Base-by-base conservation (phyloP, 73 alveolate genomes). In the Halteria grandinella region DNA sequence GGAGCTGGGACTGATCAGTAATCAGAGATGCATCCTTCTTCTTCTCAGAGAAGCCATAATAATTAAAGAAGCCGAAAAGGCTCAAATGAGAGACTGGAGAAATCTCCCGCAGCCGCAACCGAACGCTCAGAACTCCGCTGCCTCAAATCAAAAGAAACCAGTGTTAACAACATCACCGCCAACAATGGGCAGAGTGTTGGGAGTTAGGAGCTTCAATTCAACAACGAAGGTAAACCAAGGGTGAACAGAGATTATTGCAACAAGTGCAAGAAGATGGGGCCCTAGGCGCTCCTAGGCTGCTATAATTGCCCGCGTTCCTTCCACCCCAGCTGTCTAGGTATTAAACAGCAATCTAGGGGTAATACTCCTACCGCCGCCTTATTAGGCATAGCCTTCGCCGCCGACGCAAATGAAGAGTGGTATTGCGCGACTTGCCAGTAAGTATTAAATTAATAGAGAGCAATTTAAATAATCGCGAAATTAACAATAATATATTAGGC, bases 241-340 rank as follows among this genome's bases (percentile, higher is more conserved):
- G 15, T 1, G 66, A 66, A 66, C 24, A 41, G 80, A 23, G 94
- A 85, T 55, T 70, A 75, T 64, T 89, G 96, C 60, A 82, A 87
- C 21, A 79, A 70, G 32, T 89, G 96, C 51, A 59, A 91, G 49
- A 92, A 89, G 60, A 92, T 93, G 20, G 96, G 96, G n/a, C n/a
- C n/a, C n/a, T n/a, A n/a, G 8, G 89, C 78, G 17, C 69, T 89
- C 36, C 53, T 89, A 44, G 62, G 83, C 59, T 89, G 96, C 79
- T 93, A 89, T 64, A 75, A 89, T 78, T 91, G 97, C 62, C 94
- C 95, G 27, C 79, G 95, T 29, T 82, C 94, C 31, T 91, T 87
- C 71, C 97, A 91, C 62, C 55, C 77, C 23, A 80, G 70, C 32
- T 91, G 97, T 48, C 75, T 69, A 14, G 86, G 87, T 45, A 52